A percentile compares a stretch with the other conserved stretches of the same genome.
phyloP scores from a whole-genome alignment of 257 asterid species.

The Salvia hispanica region DNA sequence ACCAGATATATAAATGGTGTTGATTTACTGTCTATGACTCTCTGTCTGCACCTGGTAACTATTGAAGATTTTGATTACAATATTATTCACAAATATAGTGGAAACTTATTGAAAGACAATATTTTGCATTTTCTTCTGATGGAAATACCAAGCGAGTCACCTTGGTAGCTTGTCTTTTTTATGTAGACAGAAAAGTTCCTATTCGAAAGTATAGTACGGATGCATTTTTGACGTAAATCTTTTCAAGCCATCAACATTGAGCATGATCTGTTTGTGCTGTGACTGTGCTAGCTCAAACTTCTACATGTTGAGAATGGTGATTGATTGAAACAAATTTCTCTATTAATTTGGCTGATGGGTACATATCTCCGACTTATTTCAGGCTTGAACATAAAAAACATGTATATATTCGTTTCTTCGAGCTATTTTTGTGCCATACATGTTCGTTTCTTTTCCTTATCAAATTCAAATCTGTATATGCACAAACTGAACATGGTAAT shows the following conservation, averaged over 20 bases:
- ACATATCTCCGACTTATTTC: neutral
- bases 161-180: neutral
- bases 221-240: conserved; percentile 1
- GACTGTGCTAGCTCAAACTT: neutral
- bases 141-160: neutral
- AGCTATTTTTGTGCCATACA: neutral
- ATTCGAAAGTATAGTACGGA: neutral
- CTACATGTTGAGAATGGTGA: neutral
- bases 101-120: neutral
- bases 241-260: neutral
- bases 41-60: neutral
- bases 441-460: neutral
- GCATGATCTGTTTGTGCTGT: neutral
- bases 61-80: neutral
- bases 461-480: neutral
- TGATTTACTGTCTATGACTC: neutral
- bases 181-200: neutral
- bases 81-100: neutral
- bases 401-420: neutral
- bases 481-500: neutral
- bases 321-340: neutral
- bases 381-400: neutral
- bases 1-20: neutral
- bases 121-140: too few relatives aligned
- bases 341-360: neutral